These are phyloP conservation scores for Cladosporium halotolerans DNA, from an alignment of 2,329 filamentous ascomycete species.

Conservation along the genomic window DNA sequence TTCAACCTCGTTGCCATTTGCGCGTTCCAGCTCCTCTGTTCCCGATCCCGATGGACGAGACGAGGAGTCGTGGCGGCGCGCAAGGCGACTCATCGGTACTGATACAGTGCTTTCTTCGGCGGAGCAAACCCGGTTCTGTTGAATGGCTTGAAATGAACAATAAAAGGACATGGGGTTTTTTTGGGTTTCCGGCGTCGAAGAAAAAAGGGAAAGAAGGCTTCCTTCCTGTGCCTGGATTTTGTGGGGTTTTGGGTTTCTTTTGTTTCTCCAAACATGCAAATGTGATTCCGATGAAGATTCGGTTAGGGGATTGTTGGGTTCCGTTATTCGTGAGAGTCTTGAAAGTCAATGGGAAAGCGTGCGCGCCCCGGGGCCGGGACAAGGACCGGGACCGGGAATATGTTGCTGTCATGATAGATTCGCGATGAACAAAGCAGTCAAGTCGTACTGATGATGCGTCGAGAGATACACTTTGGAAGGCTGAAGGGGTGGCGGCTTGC, in stretches of 20 bases:
- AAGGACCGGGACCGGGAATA: neutral
- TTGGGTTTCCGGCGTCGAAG: no score
- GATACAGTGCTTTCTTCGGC: slow-evolving; percentile 6
- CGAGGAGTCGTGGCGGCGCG: neutral
- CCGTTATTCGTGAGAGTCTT: slow-evolving; percentile 1
- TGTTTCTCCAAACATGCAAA: neutral
- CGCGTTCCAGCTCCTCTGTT: neutral
- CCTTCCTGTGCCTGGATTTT: neutral
- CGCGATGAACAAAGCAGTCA: neutral
- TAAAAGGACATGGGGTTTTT: neutral
- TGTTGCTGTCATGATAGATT: neutral
- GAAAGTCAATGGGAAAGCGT: neutral
- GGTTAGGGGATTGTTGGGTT: neutral
- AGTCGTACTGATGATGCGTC: neutral
- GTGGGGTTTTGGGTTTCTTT: neutral
- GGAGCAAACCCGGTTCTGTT: slow-evolving; percentile 5
- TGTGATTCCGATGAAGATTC: neutral
- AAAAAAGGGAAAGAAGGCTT: neutral
- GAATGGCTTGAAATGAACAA: neutral
- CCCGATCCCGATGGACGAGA: neutral
- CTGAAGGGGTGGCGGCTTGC: no score
- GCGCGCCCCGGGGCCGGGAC: no score
- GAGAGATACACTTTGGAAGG: neutral
- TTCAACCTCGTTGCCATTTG: slow-evolving; percentile 30
- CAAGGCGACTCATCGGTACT: slow-evolving; percentile 22